Evolutionary conservation across 169 alveolate genomes (phyloP), one percentile per base, ranked within the genome.

Genomic region (Condylostoma magnum): DNA sequence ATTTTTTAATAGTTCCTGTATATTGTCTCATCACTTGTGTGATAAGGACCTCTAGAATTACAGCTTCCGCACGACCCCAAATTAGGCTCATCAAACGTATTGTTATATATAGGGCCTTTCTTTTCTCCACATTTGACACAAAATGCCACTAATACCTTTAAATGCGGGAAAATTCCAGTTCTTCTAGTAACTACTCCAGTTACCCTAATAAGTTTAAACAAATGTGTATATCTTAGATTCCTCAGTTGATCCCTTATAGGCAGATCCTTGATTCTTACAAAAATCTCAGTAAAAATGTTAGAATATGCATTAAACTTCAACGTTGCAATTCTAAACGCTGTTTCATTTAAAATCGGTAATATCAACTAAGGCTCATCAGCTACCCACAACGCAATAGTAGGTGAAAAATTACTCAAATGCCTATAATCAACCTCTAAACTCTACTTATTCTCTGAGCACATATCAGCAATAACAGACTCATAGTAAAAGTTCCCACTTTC

Each of bases 1-100:
- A 97, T 85, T 84, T 96, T 95, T 85, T 98, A 98, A 75, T 93
- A 97, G 79, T 97, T 98, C 63, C 98, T 93, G 77, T 97, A 98
- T 18, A 95, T 92, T 18, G 99, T 95, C 73, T 94, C 90, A 20
- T 93, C 88, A 77, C 94, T 97, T 38, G 94, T 82, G 22, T 85
- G 78, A 78, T 93, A 97, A 12, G 96, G 94, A 0, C 98, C 97
- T 58, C 86, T 90, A 55, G 94, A 82, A 72, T 94, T 96, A 41
- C 99, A 97, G 56, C 86, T 92, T 20, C 97, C 94, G 69, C 99
- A 97, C 38, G 91, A 57, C 1, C 96, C 96, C 25, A 80, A 84
- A 47, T 92, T 94, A 46, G 95, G 96, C 66, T 58, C 44, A 48
- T 69, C 76, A 4, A 65, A 53, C 15, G 86, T 51, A 70, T 83